Evolutionary conservation across 805 yeast genomes (phyloP), one percentile per base, ranked within the genome.

Genomic region (Metahyphopichia silvanorum): DNA sequence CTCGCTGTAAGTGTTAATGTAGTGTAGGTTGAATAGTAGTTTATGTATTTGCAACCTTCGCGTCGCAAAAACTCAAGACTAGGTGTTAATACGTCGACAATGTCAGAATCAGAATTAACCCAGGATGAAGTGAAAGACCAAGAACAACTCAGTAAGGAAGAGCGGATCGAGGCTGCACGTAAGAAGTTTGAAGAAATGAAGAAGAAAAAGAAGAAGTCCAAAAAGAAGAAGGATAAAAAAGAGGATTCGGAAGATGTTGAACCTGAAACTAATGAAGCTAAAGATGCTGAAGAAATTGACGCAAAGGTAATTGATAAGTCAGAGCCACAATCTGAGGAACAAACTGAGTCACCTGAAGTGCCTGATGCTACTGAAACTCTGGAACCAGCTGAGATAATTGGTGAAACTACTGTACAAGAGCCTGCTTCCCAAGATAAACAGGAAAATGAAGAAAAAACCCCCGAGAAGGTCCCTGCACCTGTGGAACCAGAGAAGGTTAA

Each of bases 131-230:
- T 38, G 16, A 44, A 34, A 15, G 58, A 50, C 32, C 46, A 38
- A 21, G 33, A 37, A 18, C 63, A 56, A 40, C 62, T 63, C 25
- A 57, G 57, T 30, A 71, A 78, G 40, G 77, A 74, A 30, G 84
- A 78, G 49, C 76, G 79, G 53, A 64, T 85, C 31, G 87, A 81
- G 42, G 82, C 82, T 2, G 93, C 91, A 4, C 73, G 83, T 47
- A 82, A 79, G 61, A 74, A 79, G 69, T 76, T 68, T 43, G 88
- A 82, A 38, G 86, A 81, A 47, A 60, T 83, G 66, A 83, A 76
- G 57, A 68, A 66, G 57, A 68, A 66, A 42, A 65, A 68, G 50
- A 66, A 78, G 64, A 76, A 76, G 58, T 69, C 69, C 56, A 67
- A 63, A 52, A 74, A 69, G 52, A 72, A 67, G 50, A 66, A 69